Evolutionary conservation across 805 yeast species (phyloP).

Genomic region (Wickerhamiella domercqiae): DNA sequence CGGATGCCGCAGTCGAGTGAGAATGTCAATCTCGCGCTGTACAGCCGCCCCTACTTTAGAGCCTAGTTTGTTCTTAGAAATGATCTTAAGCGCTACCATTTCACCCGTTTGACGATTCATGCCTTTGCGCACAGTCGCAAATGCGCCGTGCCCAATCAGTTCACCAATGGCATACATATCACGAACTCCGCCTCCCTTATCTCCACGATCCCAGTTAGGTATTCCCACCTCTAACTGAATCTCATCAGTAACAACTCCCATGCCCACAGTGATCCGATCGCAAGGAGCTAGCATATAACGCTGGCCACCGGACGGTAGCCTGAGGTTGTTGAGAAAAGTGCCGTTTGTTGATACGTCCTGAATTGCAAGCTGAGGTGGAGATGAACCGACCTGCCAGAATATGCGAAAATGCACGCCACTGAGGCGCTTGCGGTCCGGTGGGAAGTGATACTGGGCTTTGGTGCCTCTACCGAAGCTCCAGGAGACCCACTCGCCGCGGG

Average conservation of each 20-base stretch:
- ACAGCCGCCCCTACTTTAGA: conserved; percentile 71
- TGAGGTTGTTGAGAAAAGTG: conserved; percentile 62
- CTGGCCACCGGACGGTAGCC: conserved; percentile 58
- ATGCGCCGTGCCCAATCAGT: conserved; percentile 94
- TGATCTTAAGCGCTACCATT: conserved; percentile 81
- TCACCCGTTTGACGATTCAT: conserved; percentile 74
- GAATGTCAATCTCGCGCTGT: conserved; percentile 52
- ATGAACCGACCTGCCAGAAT: conserved; percentile 44
- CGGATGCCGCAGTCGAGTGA: conserved; percentile 65
- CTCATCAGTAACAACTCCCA: conserved; percentile 63
- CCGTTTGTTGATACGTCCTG: conserved; percentile 85
- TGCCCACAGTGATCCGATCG: conserved; percentile 82
- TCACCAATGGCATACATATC: conserved; percentile 68
- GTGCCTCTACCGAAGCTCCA: conserved; percentile 70
- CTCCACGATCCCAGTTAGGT: conserved; percentile 11
- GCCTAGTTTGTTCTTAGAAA: conserved; percentile 61
- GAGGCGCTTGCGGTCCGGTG: conserved; percentile 41
- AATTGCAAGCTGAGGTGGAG: conserved; percentile 31
- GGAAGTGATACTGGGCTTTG: conserved; percentile 48
- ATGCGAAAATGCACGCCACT: conserved; percentile 63
- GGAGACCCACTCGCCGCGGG: too few species aligned
- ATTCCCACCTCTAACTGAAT: conserved; percentile 30
- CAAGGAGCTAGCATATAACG: conserved; percentile 79
- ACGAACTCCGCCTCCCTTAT: conserved; percentile 25
- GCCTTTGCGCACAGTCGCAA: conserved; percentile 88